phyloP scores from a whole-genome alignment of 495 filamentous ascomycete genomes.

The Corynascus novoguineensis region DNA sequence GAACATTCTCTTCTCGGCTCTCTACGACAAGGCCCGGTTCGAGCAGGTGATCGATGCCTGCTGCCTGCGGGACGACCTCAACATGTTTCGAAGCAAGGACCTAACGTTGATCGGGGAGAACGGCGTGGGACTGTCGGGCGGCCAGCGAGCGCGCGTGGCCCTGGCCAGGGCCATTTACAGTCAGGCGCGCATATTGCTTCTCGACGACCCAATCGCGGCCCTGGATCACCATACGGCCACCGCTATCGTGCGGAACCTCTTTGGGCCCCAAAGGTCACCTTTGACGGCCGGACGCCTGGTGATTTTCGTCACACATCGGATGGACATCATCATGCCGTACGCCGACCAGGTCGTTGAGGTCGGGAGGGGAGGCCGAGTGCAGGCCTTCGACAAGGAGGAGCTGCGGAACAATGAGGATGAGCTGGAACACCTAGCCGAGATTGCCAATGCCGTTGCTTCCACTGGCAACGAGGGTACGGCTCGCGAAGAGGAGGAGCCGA shows the following conservation, averaged over 20 bases:
- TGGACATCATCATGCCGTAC: conserved; percentile 57
- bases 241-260: conserved; percentile 60
- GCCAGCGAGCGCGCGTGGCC: conserved; percentile 89
- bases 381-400: conserved; percentile 39
- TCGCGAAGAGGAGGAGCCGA: conserved; percentile 33
- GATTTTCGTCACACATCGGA: conserved; percentile 75
- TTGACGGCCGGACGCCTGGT: conserved; percentile 57
- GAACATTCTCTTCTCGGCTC: conserved; percentile 73
- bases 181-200: conserved; percentile 78
- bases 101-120: conserved; percentile 92
- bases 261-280: conserved; percentile 47
- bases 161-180: conserved; percentile 93
- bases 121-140: conserved; percentile 91
- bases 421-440: conserved; percentile 17
- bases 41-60: conserved; percentile 85
- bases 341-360: conserved; percentile 68
- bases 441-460: conserved; percentile 7
- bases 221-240: conserved; percentile 85
- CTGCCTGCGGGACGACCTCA: conserved; percentile 85
- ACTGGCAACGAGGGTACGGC: conserved; percentile 7
- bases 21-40: conserved; percentile 75
- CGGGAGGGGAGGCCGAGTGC: conserved; percentile 46
- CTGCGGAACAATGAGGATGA: conserved; percentile 24
- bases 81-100: conserved; percentile 84
- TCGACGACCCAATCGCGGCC: conserved; percentile 94